Evolutionary conservation across 2,329 filamentous ascomycete genomes (phyloP), one percentile per base, ranked within the genome.

Genomic region (Podosphaera xanthii): DNA sequence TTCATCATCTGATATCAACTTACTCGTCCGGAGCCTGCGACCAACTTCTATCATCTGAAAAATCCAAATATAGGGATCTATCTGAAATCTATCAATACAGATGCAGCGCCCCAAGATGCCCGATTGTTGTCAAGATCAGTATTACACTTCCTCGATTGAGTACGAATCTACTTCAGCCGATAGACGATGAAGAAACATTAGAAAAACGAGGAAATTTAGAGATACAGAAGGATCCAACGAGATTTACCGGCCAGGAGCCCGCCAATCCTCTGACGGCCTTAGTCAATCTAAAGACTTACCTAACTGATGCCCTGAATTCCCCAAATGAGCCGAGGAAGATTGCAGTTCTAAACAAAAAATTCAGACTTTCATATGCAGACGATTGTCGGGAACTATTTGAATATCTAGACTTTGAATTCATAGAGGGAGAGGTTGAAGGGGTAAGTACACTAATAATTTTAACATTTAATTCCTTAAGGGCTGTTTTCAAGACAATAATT

Each of bases 281-380:
- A 53, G 71, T 73, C 52, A 78, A 77, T 61, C 71, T 86, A 48
- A 73, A 76, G 59, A 73, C 73, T 54, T 86, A 86, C 66, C 70
- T 86, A 58, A 71, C 67, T 8, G 82, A 86, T 69, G 74, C 79
- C 7, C 63, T 61, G 57, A 58, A 54, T 14, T 69, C 81, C 59
- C 72, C 74, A 52, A 72, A 75, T 54, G 74, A 73, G 40, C 76
- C 74, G 64, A 75, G 75, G 63, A 69, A 72, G 52, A 81, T 86
- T 63, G 76, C 77, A 4, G 71, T 76, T 6, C 69, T 75, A 14
- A 86, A 86, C 65, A 81, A 82, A 66, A 77, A 78, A 60, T 86
- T 84, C 63, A 72, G 79, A 64, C 73, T 79, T 61, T 77, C 77
- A 1, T 83, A 85, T 67, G 82, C 80, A 8, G 71, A 75, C 49